Conservation (phyloP, 2,329 filamentous ascomycete species). For the Penicillium thymicola region DNA sequence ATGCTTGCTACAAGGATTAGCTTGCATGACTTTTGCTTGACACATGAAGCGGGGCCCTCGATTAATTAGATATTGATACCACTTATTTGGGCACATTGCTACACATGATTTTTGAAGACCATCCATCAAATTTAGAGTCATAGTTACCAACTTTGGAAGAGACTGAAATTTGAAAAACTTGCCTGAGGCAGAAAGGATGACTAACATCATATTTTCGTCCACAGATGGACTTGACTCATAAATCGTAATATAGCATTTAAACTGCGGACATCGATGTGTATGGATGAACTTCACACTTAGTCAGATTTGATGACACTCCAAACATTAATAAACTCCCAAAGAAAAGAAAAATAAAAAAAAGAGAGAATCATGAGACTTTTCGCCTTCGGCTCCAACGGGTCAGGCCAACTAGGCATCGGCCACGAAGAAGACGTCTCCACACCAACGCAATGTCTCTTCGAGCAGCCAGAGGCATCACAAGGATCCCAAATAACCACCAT, state of each 20-base stretch:
- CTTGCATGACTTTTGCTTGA: constrained; percentile 17
- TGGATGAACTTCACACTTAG: not conserved
- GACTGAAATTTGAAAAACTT: not conserved
- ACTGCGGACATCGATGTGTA: not conserved
- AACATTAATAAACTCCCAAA: not conserved
- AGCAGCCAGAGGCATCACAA: constrained; percentile 12
- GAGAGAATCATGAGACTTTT: constrained; percentile 50
- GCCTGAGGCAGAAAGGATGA: constrained; percentile 3
- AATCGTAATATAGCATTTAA: no score
- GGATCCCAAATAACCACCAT: constrained; percentile 14
- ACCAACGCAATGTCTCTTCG: constrained; percentile 62
- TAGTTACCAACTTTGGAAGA: not conserved
- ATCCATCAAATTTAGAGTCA: not conserved
- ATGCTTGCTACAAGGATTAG: constrained; percentile 11
- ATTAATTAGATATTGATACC: constrained; percentile 22
- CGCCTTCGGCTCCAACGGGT: constrained; percentile 73
- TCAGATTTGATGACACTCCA: not conserved
- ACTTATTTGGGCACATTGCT: constrained; percentile 10
- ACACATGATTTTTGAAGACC: not conserved
- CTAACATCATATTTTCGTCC: not conserved
- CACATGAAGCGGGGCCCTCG: constrained; percentile 10
- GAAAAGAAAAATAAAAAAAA: not conserved
- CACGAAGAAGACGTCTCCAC: constrained; percentile 69
- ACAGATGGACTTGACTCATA: not conserved
- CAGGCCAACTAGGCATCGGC: constrained; percentile 68